These are phyloP conservation scores for Secale cereale DNA, from an alignment of 176 grass and related monocot genomes.

Conservation along the genomic window DNA sequence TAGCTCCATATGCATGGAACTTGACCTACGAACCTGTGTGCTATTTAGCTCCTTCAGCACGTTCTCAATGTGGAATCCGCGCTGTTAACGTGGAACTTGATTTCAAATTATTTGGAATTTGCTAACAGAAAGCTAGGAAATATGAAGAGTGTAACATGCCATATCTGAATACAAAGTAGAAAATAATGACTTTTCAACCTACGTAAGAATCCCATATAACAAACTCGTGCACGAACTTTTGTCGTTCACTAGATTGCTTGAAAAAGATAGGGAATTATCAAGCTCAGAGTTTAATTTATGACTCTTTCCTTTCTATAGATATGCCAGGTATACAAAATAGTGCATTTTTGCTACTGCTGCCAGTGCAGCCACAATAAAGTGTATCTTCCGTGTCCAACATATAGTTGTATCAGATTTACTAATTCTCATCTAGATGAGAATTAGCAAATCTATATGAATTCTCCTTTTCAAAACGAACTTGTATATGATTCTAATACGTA, in stretches of 20 bases:
- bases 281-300: neutral
- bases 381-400: too few species aligned
- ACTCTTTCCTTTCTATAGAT: neutral
- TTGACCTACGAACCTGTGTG: neutral
- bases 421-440: too few species aligned
- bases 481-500: neutral
- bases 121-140: neutral
- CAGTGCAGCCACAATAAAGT: too few species aligned
- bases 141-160: neutral
- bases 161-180: neutral
- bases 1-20: neutral
- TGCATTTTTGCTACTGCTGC: too few species aligned
- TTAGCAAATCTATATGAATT: too few species aligned
- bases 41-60: neutral
- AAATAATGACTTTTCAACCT: neutral
- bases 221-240: neutral
- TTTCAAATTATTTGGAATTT: neutral
- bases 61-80: neutral
- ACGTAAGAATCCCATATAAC: neutral
- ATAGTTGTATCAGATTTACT: neutral
- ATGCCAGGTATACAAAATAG: too few species aligned
- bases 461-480: neutral
- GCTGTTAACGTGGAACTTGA: neutral
- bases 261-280: neutral
- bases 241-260: neutral